Evolutionary conservation across 176 grass and related monocot species (phyloP).

Genomic region (Cenchrus purpureus): DNA sequence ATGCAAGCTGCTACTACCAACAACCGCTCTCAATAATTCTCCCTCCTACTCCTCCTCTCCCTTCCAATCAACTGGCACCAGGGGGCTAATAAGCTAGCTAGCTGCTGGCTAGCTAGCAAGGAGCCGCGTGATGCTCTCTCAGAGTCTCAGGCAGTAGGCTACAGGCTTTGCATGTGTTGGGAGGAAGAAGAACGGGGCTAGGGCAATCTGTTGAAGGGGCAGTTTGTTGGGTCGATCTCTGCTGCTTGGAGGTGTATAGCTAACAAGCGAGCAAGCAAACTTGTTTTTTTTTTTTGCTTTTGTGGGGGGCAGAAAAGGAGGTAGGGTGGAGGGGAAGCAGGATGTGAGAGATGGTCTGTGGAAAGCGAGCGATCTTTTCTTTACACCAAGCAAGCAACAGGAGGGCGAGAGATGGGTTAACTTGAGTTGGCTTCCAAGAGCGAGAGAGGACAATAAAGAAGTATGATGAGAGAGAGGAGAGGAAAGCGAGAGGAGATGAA

Average conservation of each 20-base stretch:
- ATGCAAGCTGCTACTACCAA: slow-evolving; percentile 35
- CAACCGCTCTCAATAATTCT: slow-evolving; percentile 42
- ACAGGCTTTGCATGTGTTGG: background rate
- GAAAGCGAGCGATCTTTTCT: slow-evolving; percentile 53
- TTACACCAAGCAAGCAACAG: slow-evolving; percentile 59
- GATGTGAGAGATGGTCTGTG: slow-evolving; percentile 51
- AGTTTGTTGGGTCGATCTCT: slow-evolving; percentile 35
- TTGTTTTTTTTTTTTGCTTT: slow-evolving; percentile 49
- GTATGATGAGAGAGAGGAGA: slow-evolving; percentile 28
- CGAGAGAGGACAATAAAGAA: slow-evolving; percentile 69
- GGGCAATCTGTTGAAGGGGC: slow-evolving; percentile 33
- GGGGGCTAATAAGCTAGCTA: background rate
- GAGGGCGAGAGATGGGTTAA: slow-evolving; percentile 41
- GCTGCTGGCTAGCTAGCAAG: background rate
- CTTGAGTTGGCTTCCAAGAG: slow-evolving; percentile 65
- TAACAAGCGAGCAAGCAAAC: slow-evolving; percentile 29
- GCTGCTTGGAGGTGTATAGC: slow-evolving; percentile 17
- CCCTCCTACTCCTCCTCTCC: background rate
- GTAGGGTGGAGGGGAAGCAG: slow-evolving; percentile 66
- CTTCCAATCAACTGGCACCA: slow-evolving; percentile 17
- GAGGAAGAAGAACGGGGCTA: background rate
- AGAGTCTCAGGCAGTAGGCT: background rate
- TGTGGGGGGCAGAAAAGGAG: slow-evolving; percentile 55
- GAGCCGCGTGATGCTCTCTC: background rate
- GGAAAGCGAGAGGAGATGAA: background rate